Percentiles rank a stretch among this genome's conserved stretches.
Conservation (phyloP, 192 early-diverging fungal species). For the Podila clonocystis region DNA sequence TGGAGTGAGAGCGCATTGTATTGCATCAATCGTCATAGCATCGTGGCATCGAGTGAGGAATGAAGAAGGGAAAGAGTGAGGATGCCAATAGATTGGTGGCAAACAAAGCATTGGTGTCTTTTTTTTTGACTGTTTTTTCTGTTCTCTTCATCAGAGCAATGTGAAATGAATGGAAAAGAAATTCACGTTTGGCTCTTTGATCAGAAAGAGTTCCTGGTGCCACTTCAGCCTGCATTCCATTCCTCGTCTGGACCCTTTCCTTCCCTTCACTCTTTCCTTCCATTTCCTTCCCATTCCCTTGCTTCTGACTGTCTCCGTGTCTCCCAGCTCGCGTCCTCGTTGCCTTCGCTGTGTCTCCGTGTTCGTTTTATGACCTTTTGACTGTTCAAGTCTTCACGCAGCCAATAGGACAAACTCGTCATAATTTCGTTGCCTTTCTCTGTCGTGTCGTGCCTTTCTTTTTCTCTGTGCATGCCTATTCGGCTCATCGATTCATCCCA, state of each 20-base stretch:
- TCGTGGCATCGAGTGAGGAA: background rate
- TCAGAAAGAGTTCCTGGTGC: no score
- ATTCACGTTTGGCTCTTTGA: no score
- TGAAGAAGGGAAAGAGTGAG: background rate
- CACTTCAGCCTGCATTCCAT: no score
- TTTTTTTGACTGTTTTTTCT: background rate
- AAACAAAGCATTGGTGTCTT: background rate
- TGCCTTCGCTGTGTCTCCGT: background rate
- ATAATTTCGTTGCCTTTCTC: no score
- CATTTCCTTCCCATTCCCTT: background rate
- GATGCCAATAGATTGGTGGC: background rate
- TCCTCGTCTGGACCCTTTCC: background rate
- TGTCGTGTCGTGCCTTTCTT: no score
- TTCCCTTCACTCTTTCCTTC: background rate
- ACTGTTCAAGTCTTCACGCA: no score
- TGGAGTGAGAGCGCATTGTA: conserved; percentile 1
- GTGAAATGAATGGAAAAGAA: no score
- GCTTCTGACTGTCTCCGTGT: background rate
- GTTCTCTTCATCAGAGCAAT: background rate
- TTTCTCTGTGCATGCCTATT: no score
- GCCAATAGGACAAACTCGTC: no score
- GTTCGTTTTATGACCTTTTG: no score
- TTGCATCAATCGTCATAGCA: background rate
- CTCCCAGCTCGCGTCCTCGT: background rate
- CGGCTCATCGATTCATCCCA: background rate